Evolutionary conservation across 2,329 filamentous ascomycete genomes (phyloP).

Genomic region (Neonectria punicea): DNA sequence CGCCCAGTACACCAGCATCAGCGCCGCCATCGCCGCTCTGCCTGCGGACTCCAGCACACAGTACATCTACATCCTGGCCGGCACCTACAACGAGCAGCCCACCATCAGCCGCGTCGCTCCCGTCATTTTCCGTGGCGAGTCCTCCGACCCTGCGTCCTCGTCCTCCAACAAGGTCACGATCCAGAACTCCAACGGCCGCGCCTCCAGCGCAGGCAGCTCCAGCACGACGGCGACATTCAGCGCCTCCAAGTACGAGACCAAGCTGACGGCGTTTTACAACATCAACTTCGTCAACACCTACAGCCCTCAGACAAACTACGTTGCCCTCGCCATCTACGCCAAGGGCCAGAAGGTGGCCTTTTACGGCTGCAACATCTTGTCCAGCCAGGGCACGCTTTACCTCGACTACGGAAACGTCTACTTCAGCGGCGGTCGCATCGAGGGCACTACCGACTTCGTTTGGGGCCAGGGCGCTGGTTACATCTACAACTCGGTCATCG

Average conservation of each 20-base stretch:
- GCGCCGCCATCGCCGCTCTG: conserved; percentile 46
- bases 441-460: conserved; percentile 35
- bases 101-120: conserved; percentile 51
- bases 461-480: conserved; percentile 41
- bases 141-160: conserved; percentile 55
- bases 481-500: conserved; percentile 38
- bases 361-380: conserved; percentile 51
- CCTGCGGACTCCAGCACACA: conserved; percentile 49
- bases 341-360: conserved; percentile 51
- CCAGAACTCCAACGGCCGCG: conserved; percentile 23
- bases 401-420: conserved; percentile 38
- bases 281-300: conserved; percentile 44
- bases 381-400: conserved; percentile 35
- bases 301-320: conserved; percentile 24
- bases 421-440: conserved; percentile 32
- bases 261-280: conserved; percentile 45
- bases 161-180: conserved; percentile 68
- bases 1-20: conserved; percentile 56
- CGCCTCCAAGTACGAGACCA: conserved; percentile 43
- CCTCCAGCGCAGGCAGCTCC: conserved; percentile 31
- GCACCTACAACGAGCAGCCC: conserved; percentile 57
- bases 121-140: conserved; percentile 59
- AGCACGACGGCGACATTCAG: conserved; percentile 39
- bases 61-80: conserved; percentile 56
- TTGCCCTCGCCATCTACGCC: conserved; percentile 39